A percentile compares a stretch with the other conserved stretches of the same genome.
phyloP scores from a whole-genome alignment of 192 early-diverging fungal species.

The Coemansia sp. region DNA sequence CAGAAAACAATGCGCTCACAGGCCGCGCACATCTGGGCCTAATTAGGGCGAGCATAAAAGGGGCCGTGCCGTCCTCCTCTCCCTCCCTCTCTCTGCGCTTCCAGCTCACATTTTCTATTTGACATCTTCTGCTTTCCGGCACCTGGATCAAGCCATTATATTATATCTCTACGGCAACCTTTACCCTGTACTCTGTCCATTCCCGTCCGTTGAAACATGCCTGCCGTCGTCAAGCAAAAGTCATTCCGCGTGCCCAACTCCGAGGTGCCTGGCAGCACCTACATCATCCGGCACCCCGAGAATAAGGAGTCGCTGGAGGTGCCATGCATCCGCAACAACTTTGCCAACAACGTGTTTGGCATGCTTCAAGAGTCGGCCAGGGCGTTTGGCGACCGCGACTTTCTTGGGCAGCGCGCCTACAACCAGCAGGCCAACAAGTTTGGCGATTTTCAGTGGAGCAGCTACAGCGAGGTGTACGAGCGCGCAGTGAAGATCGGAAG shows the following conservation, averaged over 20 bases:
- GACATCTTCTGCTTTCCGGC: not conserved
- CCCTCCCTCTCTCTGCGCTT: not conserved
- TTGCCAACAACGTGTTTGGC: conserved; percentile 34
- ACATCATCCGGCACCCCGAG: conserved; percentile 38
- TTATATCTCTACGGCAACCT: not conserved
- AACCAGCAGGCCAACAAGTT: conserved; percentile 57
- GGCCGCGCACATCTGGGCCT: no score
- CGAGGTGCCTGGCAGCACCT: conserved; percentile 38
- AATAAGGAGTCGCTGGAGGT: conserved; percentile 36
- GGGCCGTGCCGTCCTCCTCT: not conserved
- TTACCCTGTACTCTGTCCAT: not conserved
- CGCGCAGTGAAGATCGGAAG: conserved; percentile 63
- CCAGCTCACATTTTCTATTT: not conserved
- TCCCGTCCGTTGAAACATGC: not conserved
- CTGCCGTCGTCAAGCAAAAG: conserved; percentile 18
- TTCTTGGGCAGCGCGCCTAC: conserved; percentile 62
- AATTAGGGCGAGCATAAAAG: no score
- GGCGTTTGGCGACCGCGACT: conserved; percentile 53
- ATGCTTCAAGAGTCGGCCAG: conserved; percentile 52
- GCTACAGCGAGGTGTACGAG: conserved; percentile 60
- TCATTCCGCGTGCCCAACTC: conserved; percentile 50
- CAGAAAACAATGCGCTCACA: no score
- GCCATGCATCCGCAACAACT: conserved; percentile 11
- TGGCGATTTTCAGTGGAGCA: conserved; percentile 68
- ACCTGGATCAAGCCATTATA: not conserved